Evolutionary conservation across 202 grass and related monocot species (phyloP).

Genomic region (Sporobolus alterniflorus): DNA sequence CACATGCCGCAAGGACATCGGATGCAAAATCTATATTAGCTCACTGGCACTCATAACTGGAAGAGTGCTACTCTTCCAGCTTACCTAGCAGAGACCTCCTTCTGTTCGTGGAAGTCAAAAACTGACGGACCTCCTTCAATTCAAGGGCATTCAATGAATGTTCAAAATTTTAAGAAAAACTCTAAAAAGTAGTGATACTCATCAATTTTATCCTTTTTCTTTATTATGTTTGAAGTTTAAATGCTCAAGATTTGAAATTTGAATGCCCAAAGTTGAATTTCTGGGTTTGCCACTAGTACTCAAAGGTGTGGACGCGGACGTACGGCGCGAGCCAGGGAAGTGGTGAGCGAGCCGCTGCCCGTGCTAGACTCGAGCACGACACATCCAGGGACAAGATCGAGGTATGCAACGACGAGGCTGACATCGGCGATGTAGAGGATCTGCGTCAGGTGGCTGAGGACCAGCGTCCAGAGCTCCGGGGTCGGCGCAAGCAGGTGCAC

Average conservation of each 20-base stretch:
- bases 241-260: too few species aligned
- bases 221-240: too few species aligned
- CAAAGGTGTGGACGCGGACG: constrained; percentile 74
- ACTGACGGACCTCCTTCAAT: too few species aligned
- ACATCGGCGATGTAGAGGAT: constrained; percentile 91
- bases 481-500: constrained; percentile 80
- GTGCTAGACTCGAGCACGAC: constrained; percentile 86
- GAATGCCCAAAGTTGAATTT: too few species aligned
- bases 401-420: constrained; percentile 78
- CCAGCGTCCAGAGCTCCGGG: constrained; percentile 90
- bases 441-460: constrained; percentile 89
- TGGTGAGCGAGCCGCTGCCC: constrained; percentile 83
- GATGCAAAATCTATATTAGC: background rate
- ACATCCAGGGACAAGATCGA: constrained; percentile 79
- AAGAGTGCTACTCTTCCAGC: background rate
- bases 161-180: too few species aligned
- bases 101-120: constrained; percentile 89
- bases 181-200: too few species aligned
- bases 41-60: too few species aligned
- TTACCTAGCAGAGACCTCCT: constrained; percentile 76
- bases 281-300: too few species aligned
- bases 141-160: too few species aligned
- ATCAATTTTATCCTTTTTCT: too few species aligned
- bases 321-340: constrained; percentile 75
- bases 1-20: background rate